These are phyloP conservation scores for Cladosporium oxysporum DNA, from an alignment of 2,329 filamentous ascomycete species.

Conservation along the genomic window DNA sequence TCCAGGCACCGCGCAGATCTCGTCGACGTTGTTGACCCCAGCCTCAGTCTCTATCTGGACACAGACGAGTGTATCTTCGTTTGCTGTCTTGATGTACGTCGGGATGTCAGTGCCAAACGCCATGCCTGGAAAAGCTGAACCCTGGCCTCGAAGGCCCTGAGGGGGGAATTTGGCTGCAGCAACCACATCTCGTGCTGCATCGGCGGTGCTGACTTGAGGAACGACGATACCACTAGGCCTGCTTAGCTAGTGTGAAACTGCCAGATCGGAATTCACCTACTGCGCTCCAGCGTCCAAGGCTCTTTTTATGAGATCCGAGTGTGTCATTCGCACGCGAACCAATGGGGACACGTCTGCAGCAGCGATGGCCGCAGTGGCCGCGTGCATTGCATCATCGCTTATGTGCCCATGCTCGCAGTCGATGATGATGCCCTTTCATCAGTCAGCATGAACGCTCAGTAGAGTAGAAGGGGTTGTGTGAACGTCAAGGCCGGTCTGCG, in stretches of 20 bases:
- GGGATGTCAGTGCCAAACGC: too few relatives aligned
- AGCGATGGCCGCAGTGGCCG: slow-evolving; percentile 51
- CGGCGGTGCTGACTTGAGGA: slow-evolving; percentile 53
- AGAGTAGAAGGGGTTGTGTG: too few relatives aligned
- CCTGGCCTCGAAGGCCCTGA: slow-evolving; percentile 53
- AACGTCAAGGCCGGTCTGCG: slow-evolving; percentile 61
- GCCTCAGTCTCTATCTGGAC: too few relatives aligned
- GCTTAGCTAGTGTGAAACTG: background rate
- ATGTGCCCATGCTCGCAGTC: slow-evolving; percentile 59
- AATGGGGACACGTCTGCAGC: slow-evolving; percentile 43
- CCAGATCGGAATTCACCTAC: slow-evolving; percentile 44
- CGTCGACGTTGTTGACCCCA: too few relatives aligned
- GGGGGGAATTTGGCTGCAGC: slow-evolving; percentile 56
- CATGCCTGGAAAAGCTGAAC: slow-evolving; percentile 55
- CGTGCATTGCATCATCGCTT: slow-evolving; percentile 56
- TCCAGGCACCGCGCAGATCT: too few relatives aligned
- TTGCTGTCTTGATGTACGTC: too few relatives aligned
- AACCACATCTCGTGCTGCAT: slow-evolving; percentile 52
- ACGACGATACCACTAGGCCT: slow-evolving; percentile 46
- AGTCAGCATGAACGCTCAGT: too few relatives aligned
- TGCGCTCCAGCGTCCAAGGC: slow-evolving; percentile 60
- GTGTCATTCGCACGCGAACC: slow-evolving; percentile 52
- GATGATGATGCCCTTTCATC: slow-evolving; percentile 66
- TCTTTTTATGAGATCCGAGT: slow-evolving; percentile 59
- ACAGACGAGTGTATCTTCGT: too few relatives aligned